phyloP scores from a whole-genome alignment of 2,329 filamentous ascomycete genomes.

The Penicillium sp. region DNA sequence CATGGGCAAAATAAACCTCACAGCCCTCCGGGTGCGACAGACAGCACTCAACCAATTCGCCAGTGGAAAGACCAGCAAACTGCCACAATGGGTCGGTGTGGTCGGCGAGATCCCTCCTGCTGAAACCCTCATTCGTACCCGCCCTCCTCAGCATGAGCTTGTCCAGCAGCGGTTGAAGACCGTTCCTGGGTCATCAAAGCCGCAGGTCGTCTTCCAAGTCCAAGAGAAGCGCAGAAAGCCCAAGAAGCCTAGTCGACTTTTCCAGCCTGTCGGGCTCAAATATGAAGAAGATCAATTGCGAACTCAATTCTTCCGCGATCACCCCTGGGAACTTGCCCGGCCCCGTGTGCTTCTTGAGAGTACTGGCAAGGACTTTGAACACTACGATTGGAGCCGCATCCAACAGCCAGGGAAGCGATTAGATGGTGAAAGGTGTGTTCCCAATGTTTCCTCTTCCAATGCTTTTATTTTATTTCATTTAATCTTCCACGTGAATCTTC shows the following conservation, averaged over 20 bases:
- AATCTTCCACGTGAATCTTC: background rate
- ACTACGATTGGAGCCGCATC: conserved; percentile 75
- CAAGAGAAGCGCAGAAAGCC: conserved; percentile 44
- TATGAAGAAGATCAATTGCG: conserved; percentile 85
- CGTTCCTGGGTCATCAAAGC: conserved; percentile 26
- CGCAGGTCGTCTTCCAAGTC: conserved; percentile 37
- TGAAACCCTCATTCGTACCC: conserved; percentile 58
- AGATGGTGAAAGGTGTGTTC: conserved; percentile 74
- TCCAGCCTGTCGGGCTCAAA: conserved; percentile 70
- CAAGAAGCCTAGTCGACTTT: conserved; percentile 70
- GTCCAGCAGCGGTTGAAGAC: conserved; percentile 40
- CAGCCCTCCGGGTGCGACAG: conserved; percentile 46
- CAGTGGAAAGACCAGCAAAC: conserved; percentile 33
- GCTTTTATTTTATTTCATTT: background rate
- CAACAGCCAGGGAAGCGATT: conserved; percentile 71
- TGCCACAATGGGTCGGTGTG: conserved; percentile 56
- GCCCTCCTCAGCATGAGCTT: conserved; percentile 47
- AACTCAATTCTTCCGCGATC: conserved; percentile 80
- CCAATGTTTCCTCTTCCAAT: background rate
- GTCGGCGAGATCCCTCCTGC: conserved; percentile 58
- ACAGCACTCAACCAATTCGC: conserved; percentile 40
- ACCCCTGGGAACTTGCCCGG: conserved; percentile 94
- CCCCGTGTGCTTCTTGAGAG: conserved; percentile 81
- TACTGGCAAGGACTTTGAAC: conserved; percentile 75
- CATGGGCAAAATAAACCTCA: conserved; percentile 49